A percentile compares a stretch with the other conserved stretches of the same genome.
Evolutionary conservation across 352 stramenopile genomes (phyloP).

Genomic region (Phytopythium oedochilum): DNA sequence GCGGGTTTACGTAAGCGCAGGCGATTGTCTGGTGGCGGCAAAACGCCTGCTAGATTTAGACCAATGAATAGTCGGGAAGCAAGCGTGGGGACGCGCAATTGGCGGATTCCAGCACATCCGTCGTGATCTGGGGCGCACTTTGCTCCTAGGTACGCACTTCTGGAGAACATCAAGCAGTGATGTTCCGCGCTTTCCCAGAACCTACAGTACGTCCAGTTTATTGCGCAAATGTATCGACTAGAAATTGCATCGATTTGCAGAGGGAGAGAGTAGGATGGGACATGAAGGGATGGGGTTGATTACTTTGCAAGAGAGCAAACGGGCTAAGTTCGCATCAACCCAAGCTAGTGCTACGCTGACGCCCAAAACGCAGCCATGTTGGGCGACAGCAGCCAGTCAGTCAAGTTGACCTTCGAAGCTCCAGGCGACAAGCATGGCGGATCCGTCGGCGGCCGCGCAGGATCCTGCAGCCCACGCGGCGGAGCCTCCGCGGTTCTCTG

Average conservation of each 20-base stretch:
- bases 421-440: not conserved
- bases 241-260: too few relatives aligned
- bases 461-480: not conserved
- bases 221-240: not conserved
- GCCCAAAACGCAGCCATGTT: too few relatives aligned
- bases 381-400: too few relatives aligned
- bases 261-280: not conserved
- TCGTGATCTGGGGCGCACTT: too few relatives aligned
- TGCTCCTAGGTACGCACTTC: too few relatives aligned
- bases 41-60: not conserved
- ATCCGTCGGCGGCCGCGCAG: not conserved
- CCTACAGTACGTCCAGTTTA: not conserved
- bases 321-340: not conserved
- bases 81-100: not conserved
- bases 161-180: too few relatives aligned
- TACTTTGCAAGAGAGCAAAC: not conserved
- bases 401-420: too few relatives aligned
- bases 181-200: not conserved
- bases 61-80: not conserved
- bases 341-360: too few relatives aligned
- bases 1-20: conserved; percentile 40
- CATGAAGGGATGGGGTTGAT: not conserved
- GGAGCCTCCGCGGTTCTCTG: conserved; percentile 56
- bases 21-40: conserved; percentile 10
- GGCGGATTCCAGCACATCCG: not conserved